Evolutionary conservation across 805 yeast species (phyloP).

Genomic region (Candida nitratophila): DNA sequence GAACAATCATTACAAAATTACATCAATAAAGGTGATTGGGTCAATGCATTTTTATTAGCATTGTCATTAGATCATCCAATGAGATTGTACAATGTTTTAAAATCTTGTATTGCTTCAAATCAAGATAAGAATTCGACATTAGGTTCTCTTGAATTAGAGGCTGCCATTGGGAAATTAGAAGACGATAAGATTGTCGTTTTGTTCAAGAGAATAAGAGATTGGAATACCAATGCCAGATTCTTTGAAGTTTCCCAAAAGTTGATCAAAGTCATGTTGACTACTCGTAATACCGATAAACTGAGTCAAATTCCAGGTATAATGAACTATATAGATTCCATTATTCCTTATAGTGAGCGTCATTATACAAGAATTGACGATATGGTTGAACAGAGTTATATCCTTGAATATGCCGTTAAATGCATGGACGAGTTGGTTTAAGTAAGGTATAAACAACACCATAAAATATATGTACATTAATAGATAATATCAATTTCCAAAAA

Average conservation of each 20-base stretch:
- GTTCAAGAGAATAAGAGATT: constrained; percentile 76
- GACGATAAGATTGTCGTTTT: constrained; percentile 53
- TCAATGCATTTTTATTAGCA: constrained; percentile 80
- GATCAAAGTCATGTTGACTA: constrained; percentile 54
- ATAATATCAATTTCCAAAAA: no score
- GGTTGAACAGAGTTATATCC: constrained; percentile 75
- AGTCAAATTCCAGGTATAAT: constrained; percentile 63
- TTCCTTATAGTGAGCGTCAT: constrained; percentile 89
- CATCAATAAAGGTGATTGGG: constrained; percentile 71
- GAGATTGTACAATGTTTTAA: constrained; percentile 74
- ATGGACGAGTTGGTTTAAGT: constrained; percentile 43
- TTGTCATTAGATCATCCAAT: constrained; percentile 85
- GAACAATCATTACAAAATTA: constrained; percentile 82
- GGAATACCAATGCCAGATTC: constrained; percentile 88
- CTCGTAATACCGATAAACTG: constrained; percentile 47
- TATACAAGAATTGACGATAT: constrained; percentile 67
- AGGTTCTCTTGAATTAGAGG: constrained; percentile 57
- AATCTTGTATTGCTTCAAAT: constrained; percentile 46
- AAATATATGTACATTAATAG: no score
- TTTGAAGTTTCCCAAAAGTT: constrained; percentile 77
- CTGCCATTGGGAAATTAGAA: constrained; percentile 48
- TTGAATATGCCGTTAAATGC: constrained; percentile 79
- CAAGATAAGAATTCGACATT: constrained; percentile 42
- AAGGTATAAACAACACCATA: not conserved
- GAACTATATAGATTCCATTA: constrained; percentile 60